Conservation (phyloP, 192 early-diverging fungal species). For the Backusella parvicylindrica region DNA sequence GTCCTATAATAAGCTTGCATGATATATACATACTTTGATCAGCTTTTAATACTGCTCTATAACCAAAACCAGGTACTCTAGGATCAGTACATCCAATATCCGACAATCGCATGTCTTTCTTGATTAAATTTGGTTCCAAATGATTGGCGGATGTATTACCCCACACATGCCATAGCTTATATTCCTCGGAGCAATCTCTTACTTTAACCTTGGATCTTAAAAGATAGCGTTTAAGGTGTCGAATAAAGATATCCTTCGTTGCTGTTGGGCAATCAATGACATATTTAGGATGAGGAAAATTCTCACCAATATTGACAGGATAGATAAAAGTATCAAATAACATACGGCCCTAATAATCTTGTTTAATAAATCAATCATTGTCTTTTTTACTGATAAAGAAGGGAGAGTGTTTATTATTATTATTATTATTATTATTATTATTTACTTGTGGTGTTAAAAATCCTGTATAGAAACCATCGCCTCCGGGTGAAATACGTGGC, state of each 20-base stretch:
- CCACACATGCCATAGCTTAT: constrained; percentile 73
- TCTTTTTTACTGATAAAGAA: not conserved
- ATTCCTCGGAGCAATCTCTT: constrained; percentile 59
- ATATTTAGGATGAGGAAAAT: constrained; percentile 65
- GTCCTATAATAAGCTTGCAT: no score
- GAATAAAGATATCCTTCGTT: constrained; percentile 44
- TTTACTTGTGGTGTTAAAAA: constrained; percentile 79
- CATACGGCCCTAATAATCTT: constrained; percentile 66
- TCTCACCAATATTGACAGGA: constrained; percentile 54
- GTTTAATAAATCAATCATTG: constrained; percentile 1
- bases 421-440: not conserved
- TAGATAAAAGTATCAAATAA: constrained; percentile 90
- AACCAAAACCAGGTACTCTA: constrained; percentile 29
- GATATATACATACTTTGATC: not conserved
- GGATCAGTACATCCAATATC: constrained; percentile 42
- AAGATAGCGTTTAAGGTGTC: constrained; percentile 72
- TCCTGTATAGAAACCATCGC: constrained; percentile 72
- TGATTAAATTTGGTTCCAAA: constrained; percentile 36
- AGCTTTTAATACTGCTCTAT: constrained; percentile 12
- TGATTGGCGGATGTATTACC: constrained; percentile 38
- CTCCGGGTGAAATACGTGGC: constrained; percentile 60
- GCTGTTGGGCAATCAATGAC: constrained; percentile 76
- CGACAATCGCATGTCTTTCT: constrained; percentile 26
- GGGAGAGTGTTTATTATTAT: not conserved
- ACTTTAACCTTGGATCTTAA: constrained; percentile 77